Percentiles rank a stretch among this genome's conserved stretches.
Conservation (phyloP, 2,329 filamentous ascomycete species). For the Neonectria neomacrospora region DNA sequence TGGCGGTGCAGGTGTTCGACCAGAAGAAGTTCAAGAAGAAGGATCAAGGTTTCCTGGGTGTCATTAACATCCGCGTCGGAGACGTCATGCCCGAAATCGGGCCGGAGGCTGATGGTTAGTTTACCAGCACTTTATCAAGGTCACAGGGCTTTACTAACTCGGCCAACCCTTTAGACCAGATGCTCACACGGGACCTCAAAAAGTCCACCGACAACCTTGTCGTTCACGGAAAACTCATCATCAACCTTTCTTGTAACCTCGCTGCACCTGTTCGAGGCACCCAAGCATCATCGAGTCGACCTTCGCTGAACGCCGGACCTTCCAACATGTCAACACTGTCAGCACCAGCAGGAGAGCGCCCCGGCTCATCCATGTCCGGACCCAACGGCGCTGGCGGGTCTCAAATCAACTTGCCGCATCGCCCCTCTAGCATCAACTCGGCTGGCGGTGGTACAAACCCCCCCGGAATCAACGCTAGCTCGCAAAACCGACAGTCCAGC, state of each 20-base stretch:
- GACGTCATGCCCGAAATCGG: conserved; percentile 88
- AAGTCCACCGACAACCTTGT: conserved; percentile 98
- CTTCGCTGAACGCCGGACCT: conserved; percentile 56
- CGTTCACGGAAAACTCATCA: conserved; percentile 96
- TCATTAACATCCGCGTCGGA: conserved; percentile 96
- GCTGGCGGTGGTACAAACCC: conserved; percentile 41
- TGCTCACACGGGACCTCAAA: conserved; percentile 96
- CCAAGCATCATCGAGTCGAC: conserved; percentile 57
- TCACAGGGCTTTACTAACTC: conserved; percentile 45
- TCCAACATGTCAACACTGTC: conserved; percentile 59
- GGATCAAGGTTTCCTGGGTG: conserved; percentile 97
- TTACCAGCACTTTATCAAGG: conserved; percentile 22
- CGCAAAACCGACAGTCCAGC: conserved; percentile 49
- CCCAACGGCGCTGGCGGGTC: conserved; percentile 58
- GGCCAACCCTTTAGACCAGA: conserved; percentile 75
- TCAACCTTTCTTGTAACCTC: conserved; percentile 95
- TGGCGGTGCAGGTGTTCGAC: conserved; percentile 98
- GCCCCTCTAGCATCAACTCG: conserved; percentile 60
- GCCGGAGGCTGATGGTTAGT: conserved; percentile 88
- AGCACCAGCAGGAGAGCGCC: conserved; percentile 58
- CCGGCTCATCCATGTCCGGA: conserved; percentile 64
- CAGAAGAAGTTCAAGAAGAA: conserved; percentile 99
- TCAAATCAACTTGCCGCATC: conserved; percentile 55
- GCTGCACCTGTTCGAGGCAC: conserved; percentile 71
- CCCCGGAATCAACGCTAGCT: conserved; percentile 46